Base-by-base conservation (phyloP, 2,329 filamentous ascomycete species). In the Arthrobotrys entomopaga region DNA sequence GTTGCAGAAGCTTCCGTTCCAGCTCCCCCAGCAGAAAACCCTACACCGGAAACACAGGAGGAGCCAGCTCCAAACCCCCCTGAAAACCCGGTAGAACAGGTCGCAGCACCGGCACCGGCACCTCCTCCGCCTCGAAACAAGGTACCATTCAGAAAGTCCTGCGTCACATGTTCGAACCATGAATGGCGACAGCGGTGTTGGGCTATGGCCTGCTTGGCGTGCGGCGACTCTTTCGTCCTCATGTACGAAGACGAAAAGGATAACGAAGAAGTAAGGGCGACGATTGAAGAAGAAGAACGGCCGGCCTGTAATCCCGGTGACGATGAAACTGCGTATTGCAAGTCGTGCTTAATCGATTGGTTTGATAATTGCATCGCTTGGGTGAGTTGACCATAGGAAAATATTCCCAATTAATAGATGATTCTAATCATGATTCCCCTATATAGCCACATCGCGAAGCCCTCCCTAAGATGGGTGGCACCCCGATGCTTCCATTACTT, bases 401-500 rank as follows among this genome's bases (percentile, higher is more conserved):
- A 10, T 26, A 19, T 26, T 4, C 38, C n/a, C n/a, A 22, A 8
- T 2, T 11, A 50, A 10, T 43, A 7, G 2, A 22, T 1, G 20
- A 57, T 42, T 29, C 65, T 70, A 58, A 70, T 40, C n/a, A 34
- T 26, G 2, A 22, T 6, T 43, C 13, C n/a, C n/a, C 29, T 8
- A 34, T 3, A 43, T 56, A 70, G 67, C 67, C 67, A 60, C 67
- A 72, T 50, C 59, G 67, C 13, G 67, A 72, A 34, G 40, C 60
- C 5, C 53, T 56, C 50, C 67, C 67, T 43, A 60, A 60, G 54
- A 34, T 59, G 29, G 46, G 65, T 8, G 53, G 60, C 11, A 19
- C 60, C 20, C 53, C 67, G 2, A 64, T 72, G 46, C 38, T 72
- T 7, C 38, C 53, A 20, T 52, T 72, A 4, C 26, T 65, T 10